A percentile compares a stretch with the other conserved stretches of the same genome.
phyloP scores from a whole-genome alignment of 441 rosid genomes.

The Erodium texanum region DNA sequence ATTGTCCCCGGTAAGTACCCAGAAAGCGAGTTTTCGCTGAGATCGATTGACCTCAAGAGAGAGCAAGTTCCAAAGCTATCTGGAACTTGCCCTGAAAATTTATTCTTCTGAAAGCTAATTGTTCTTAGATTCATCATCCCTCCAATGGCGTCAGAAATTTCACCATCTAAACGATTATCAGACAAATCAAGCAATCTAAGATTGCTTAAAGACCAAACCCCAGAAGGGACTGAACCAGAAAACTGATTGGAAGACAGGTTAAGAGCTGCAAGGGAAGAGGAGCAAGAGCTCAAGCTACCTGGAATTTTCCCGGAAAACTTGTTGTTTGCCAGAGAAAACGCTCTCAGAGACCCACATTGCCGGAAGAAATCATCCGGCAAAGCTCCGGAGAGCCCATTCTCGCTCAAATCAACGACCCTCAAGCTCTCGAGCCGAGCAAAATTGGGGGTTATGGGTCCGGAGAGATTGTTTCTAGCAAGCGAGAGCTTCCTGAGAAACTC shows the following conservation, averaged over 20 bases:
- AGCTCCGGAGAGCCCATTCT: constrained; percentile 43
- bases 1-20: constrained; percentile 44
- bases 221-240: constrained; percentile 46
- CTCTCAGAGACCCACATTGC: constrained; percentile 60
- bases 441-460: constrained; percentile 49
- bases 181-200: constrained; percentile 57
- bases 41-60: constrained; percentile 46
- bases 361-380: constrained; percentile 44
- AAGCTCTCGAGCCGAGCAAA: constrained; percentile 46
- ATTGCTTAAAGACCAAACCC: constrained; percentile 47
- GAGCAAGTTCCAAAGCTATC: constrained; percentile 50
- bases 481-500: constrained; percentile 61
- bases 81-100: constrained; percentile 38
- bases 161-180: constrained; percentile 46
- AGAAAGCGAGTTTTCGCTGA: constrained; percentile 45
- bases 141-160: constrained; percentile 33
- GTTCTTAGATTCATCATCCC: constrained; percentile 45
- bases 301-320: constrained; percentile 54
- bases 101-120: constrained; percentile 41
- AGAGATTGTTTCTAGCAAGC: constrained; percentile 66
- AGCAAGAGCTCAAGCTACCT: constrained; percentile 43
- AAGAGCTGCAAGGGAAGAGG: constrained; percentile 43
- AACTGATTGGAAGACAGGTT: constrained; percentile 45
- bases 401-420: constrained; percentile 48
- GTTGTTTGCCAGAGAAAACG: constrained; percentile 46